A percentile compares a stretch with the other conserved stretches of the same genome.
Conservation (phyloP, 805 yeast genomes). For the Candida ulmi region DNA sequence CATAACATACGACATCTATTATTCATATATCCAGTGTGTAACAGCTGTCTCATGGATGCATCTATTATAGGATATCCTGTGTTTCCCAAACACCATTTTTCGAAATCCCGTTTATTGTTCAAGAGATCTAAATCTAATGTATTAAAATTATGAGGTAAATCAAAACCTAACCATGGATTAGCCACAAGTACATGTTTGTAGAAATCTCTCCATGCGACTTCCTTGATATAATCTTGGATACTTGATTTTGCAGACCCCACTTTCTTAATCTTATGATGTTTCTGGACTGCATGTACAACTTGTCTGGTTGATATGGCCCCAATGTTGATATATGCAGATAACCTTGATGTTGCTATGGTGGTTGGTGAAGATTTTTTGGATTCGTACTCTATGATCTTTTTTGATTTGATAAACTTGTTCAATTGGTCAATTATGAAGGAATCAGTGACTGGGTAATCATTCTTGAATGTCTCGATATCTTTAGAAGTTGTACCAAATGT, state of each 20-base stretch:
- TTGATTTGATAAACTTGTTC: slow-evolving; percentile 2
- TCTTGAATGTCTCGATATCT: not conserved
- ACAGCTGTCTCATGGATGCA: slow-evolving; percentile 50
- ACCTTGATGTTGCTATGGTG: slow-evolving; percentile 28
- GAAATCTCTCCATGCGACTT: slow-evolving; percentile 56
- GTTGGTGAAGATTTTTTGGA: slow-evolving; percentile 18
- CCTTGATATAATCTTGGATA: slow-evolving; percentile 41
- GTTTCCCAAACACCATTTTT: slow-evolving; percentile 45
- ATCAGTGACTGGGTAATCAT: slow-evolving; percentile 6
- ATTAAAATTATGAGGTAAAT: slow-evolving; percentile 41
- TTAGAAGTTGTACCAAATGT: slow-evolving; percentile 1
- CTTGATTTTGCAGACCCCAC: slow-evolving; percentile 28
- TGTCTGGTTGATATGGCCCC: slow-evolving; percentile 42
- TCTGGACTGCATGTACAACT: slow-evolving; percentile 28
- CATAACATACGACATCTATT: slow-evolving; percentile 51
- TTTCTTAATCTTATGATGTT: slow-evolving; percentile 21
- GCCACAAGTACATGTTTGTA: slow-evolving; percentile 42
- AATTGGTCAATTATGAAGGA: no score
- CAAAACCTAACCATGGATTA: slow-evolving; percentile 49
- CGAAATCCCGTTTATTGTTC: slow-evolving; percentile 34
- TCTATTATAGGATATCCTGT: slow-evolving; percentile 56
- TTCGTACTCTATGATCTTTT: slow-evolving; percentile 7
- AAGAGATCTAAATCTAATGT: slow-evolving; percentile 38
- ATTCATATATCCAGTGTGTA: slow-evolving; percentile 47
- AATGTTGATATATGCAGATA: slow-evolving; percentile 40